Evolutionary conservation across 2,329 filamentous ascomycete genomes (phyloP).

Genomic region (Phialophora tarda): DNA sequence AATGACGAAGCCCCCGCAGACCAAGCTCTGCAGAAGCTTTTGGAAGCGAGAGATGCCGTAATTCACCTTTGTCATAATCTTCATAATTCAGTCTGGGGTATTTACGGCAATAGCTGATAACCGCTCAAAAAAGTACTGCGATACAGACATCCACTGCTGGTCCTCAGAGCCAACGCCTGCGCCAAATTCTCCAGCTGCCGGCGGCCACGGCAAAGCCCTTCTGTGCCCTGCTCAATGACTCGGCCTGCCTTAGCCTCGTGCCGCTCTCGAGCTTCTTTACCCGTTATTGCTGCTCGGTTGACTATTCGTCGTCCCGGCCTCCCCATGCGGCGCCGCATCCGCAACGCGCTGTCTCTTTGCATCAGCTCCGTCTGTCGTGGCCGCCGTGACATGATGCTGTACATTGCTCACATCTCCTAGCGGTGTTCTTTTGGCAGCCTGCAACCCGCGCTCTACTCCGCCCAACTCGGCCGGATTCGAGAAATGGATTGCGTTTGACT

Average conservation of each 20-base stretch:
- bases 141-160: background rate
- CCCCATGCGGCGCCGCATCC: slow-evolving; percentile 12
- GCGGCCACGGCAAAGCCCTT: background rate
- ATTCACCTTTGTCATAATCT: slow-evolving; percentile 1
- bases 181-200: background rate
- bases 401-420: slow-evolving; percentile 54
- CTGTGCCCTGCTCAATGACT: background rate
- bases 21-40: background rate
- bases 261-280: slow-evolving; percentile 1
- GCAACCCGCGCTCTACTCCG: slow-evolving; percentile 28
- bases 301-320: slow-evolving; percentile 6
- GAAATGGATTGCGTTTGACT: slow-evolving; percentile 36
- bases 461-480: slow-evolving; percentile 35
- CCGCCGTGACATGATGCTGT: slow-evolving; percentile 33
- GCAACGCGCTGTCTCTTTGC: slow-evolving; percentile 37
- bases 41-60: background rate
- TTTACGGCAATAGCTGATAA: background rate
- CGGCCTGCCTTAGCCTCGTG: background rate
- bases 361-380: slow-evolving; percentile 34
- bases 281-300: slow-evolving; percentile 6
- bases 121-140: background rate
- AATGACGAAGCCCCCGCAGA: background rate
- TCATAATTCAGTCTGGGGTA: background rate
- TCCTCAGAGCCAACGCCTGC: background rate
- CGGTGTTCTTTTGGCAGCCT: slow-evolving; percentile 48